Evolutionary conservation across 192 early-diverging fungal genomes (phyloP).

Genomic region (Podila epigama): DNA sequence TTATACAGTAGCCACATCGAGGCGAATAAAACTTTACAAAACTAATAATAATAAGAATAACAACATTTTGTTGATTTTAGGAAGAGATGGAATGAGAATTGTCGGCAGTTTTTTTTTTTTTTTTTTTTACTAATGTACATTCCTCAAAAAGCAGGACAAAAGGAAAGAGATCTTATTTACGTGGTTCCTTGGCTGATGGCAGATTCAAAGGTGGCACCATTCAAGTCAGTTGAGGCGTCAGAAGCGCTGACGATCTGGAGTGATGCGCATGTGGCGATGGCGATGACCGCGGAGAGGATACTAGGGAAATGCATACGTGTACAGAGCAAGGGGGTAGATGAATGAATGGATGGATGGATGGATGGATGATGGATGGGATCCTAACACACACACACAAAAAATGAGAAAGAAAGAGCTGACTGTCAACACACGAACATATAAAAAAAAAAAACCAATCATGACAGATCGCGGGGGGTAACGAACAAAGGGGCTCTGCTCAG

Average conservation of each 20-base stretch:
- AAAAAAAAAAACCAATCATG: too few species aligned
- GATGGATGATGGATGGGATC: neutral
- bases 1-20: slow-evolving; percentile 50
- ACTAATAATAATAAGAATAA: slow-evolving; percentile 38
- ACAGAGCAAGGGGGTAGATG: neutral
- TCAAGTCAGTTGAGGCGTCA: slow-evolving; percentile 51
- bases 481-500: too few species aligned
- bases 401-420: too few species aligned
- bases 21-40: slow-evolving; percentile 61
- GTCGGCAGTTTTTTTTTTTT: neutral
- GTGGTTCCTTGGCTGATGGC: slow-evolving; percentile 58
- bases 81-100: neutral
- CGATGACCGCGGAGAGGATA: slow-evolving; percentile 22
- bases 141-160: neutral
- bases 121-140: neutral
- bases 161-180: slow-evolving; percentile 11
- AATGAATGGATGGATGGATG: neutral
- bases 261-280: slow-evolving; percentile 22
- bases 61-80: neutral
- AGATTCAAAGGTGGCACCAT: slow-evolving; percentile 49
- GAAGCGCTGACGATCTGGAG: slow-evolving; percentile 44
- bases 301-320: slow-evolving; percentile 22
- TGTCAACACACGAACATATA: too few species aligned
- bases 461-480: too few species aligned
- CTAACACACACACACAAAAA: too few species aligned